Evolutionary conservation across 345 rosid species (phyloP).

Genomic region (Gossypium herbaceum): DNA sequence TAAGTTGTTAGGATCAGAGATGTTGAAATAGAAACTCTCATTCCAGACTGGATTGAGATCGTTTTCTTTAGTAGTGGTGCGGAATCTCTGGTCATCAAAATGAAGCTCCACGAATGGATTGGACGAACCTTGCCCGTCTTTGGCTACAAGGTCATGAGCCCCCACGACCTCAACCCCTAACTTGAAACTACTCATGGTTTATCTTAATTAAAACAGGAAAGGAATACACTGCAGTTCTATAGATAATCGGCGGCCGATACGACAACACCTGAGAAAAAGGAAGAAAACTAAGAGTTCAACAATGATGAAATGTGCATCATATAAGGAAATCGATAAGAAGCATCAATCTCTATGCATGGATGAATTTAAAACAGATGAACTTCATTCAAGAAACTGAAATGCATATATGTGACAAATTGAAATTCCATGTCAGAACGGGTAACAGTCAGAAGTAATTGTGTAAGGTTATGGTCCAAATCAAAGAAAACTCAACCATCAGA

Average conservation of each 20-base stretch:
- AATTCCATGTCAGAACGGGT: not conserved
- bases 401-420: not conserved
- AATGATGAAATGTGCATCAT: not conserved
- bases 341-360: not conserved
- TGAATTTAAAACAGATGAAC: not conserved
- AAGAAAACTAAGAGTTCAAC: not conserved
- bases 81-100: constrained; percentile 70
- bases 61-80: constrained; percentile 56
- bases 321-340: not conserved
- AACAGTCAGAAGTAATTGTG: not conserved
- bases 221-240: not conserved
- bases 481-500: constrained; percentile 4
- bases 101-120: constrained; percentile 73
- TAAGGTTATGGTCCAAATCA: not conserved
- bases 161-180: constrained; percentile 84
- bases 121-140: constrained; percentile 51
- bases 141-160: constrained; percentile 63
- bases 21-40: constrained; percentile 77
- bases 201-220: not conserved
- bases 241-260: not conserved
- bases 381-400: not conserved
- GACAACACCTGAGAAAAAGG: constrained; percentile 22
- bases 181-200: constrained; percentile 61
- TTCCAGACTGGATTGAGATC: constrained; percentile 81
- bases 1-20: constrained; percentile 60